Evolutionary conservation across 176 grass and related monocot genomes (phyloP), one percentile per base, ranked within the genome.

Genomic region (Zoysia japonica): DNA sequence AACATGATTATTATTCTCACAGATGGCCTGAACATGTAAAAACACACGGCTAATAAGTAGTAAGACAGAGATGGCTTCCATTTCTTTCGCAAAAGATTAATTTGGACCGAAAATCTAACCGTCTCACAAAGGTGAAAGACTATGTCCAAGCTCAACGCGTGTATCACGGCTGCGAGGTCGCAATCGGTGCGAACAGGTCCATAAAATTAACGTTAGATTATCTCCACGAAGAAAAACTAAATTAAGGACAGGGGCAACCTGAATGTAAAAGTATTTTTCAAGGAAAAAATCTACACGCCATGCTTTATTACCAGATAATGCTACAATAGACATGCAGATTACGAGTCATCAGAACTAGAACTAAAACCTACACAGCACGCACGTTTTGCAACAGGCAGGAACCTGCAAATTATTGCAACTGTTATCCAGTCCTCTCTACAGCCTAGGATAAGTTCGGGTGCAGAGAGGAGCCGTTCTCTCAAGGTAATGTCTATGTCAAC

Each of bases 331-430:
- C 45, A 7, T 47, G 17, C 51, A 66, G n/a, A 65, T 43, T 12
- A 19, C 10, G 28, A 79, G n/a, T 36, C 49, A 57, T 64, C 20
- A 66, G 55, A 35, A 48, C 63, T 83, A 76, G 56, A 51, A 49
- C 78, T 86, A 81, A 72, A 40, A 13, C 3, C 44, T 45, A 45
- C 44, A 38, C 12, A 19, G 19, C 37, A 73, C 3, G 13, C 13
- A 61, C 3, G 63, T 80, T 80, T 40, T 75, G 55, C 82, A 84
- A 15, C 41, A 54, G 40, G 71, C 71, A 56, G 66, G 57, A 70
- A 65, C 65, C 56, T 52, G 41, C 56, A 54, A 15, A 76, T 88
- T 88, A 80, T 84, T 85, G 48, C 20, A 49, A 44, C 20, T 48
- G 5, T 71, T 81, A 64, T 68, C 56, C 49, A 36, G 70, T 64